Evolutionary conservation across 768 basidiomycete genomes (phyloP), one percentile per base, ranked within the genome.

Genomic region (Sarcodon aspratus): DNA sequence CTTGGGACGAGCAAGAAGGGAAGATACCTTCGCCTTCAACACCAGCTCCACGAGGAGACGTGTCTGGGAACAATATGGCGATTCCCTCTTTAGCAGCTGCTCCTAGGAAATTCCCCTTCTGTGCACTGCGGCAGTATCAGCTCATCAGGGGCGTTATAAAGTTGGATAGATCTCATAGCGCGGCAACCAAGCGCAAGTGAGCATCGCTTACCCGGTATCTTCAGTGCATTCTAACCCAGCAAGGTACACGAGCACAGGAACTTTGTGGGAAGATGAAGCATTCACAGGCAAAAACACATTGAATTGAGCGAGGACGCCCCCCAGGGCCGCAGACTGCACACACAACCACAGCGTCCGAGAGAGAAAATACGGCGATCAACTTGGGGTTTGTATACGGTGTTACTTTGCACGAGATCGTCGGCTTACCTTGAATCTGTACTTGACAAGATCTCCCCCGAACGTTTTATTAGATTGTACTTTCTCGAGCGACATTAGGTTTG

Each of bases 1-100:
- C 31, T 15, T 8, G 31, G 27, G 8, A 21, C 17, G 45, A 48
- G 44, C 34, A 11, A n/a, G 21, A 21, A 11, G 32, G 40, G 54
- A 47, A 32, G 3, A 49, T 71, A 34, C 81, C 74, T 68, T 93
- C 92, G 43, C 85, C 89, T 45, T 82, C 78, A 50, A 91, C 73
- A 13, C 82, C 85, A 13, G 95, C 93, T 4, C 93, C 93, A 35
- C 96, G 78, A 1, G 96, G 96, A 33, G 89, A 93, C 0, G 95
- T 98, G 61, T 99, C 96, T 2, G 96, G 91, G 63, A 97, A 91
- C 49, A 98, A 78, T 45, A 98, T 69, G 0, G 96, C 94, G 48
- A 99, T 82, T 6, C 85, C 83, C 57, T 95, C 81, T 15, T 78
- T 71, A 5, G 91, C 78, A 1, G 95, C 95, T 36, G 85, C 79